Base-by-base conservation (phyloP, 306 rosid species). In the Cucurbita maxima region DNA sequence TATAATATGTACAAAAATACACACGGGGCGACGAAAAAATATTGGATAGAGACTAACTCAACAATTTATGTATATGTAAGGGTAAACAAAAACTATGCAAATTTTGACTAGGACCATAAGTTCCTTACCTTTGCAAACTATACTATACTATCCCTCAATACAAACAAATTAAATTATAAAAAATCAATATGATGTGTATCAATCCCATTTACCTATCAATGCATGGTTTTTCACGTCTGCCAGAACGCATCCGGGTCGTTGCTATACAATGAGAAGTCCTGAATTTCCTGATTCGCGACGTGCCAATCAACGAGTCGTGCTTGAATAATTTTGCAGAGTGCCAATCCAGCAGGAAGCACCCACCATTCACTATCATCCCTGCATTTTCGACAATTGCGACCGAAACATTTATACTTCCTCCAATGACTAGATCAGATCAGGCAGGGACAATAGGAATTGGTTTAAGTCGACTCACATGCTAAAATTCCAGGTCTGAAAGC, bases 321-420 rank as follows among this genome's bases (percentile, higher is more conserved):
- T 83, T 94, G 97, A 78, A 94, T 81, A 15, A 91, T 51, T 83
- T 94, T 94, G 79, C 92, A 89, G 60, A 88, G 75, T 19, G 86
- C 84, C 76, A 94, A 84, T 57, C 96, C 91, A 57, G 83, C 81
- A 71, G 99, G 97, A 82, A 91, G 97, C 84, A 94, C 82, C 99
- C 99, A 94, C 97, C 99, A 94, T 78, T 89, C 99, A 79, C 95
- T 94, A 83, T 85, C 99, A 82, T 94, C 97, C 97, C 99, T 92
- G 90, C 82, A 74, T 75, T 80, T 36, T 43, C 75, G 2, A 41
- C 38, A 7, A 20, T 43, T 7, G 3, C 48, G 38, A 16, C 11
- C 76, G 37, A 72, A 64, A 66, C 45, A 11, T 20, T 67, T 20
- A 67, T 0, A 20, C 72, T 19, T 67, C 72, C n/a, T 45, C 18